Evolutionary conservation across 257 asterid genomes (phyloP).

Genomic region (Solanum stenotomum): DNA sequence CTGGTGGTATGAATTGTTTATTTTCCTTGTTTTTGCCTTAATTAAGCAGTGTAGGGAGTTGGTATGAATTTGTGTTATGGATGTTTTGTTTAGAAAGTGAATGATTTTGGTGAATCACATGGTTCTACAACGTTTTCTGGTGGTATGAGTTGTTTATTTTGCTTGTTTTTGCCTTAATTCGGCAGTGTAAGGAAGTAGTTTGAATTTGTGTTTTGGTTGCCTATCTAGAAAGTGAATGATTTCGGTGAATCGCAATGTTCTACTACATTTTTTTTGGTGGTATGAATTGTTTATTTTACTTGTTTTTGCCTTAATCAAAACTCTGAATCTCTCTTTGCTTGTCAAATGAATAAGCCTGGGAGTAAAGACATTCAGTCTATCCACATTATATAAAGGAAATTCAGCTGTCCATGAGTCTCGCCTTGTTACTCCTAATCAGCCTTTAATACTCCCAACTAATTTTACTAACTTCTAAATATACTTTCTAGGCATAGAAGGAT

Average conservation of each 20-base stretch:
- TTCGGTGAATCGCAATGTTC: background rate
- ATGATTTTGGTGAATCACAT: background rate
- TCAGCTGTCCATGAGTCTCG: background rate
- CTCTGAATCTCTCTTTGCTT: background rate
- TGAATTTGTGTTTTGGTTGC: background rate
- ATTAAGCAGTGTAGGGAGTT: background rate
- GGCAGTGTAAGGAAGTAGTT: background rate
- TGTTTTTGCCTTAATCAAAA: background rate
- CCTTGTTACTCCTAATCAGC: background rate
- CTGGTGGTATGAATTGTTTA: background rate
- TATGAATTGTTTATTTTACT: background rate
- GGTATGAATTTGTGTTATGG: background rate
- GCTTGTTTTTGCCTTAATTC: background rate
- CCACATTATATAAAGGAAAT: background rate
- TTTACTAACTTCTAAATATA: background rate
- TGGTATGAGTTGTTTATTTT: background rate
- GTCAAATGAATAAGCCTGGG: background rate
- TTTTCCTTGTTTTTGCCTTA: background rate
- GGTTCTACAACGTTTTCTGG: background rate
- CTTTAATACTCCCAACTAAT: background rate
- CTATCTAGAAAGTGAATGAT: background rate
- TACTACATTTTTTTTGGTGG: background rate
- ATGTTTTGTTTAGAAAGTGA: background rate
- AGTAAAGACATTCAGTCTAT: background rate
- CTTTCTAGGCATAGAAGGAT: background rate